These are phyloP conservation scores for Xanthoconium purpureum DNA, from an alignment of 768 basidiomycete genomes.

Conservation along the genomic window DNA sequence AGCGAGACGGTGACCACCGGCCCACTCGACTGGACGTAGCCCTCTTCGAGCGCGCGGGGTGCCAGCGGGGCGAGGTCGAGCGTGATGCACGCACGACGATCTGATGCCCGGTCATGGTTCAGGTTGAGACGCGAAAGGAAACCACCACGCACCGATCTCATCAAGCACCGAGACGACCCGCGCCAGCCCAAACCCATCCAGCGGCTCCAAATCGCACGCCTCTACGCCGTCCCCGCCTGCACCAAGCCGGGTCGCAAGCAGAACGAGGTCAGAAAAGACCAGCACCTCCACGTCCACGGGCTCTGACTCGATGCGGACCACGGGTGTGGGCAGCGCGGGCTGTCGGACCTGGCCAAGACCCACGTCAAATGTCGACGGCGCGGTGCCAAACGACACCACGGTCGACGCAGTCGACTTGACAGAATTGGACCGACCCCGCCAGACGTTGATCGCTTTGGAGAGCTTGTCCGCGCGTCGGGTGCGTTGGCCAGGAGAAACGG, in stretches of 20 bases:
- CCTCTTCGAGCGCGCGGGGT: conserved; percentile 36
- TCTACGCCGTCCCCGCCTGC: conserved; percentile 20
- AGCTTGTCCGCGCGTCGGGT: conserved; percentile 25
- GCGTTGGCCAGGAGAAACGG: neutral
- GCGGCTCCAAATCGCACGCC: conserved; percentile 38
- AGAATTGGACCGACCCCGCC: conserved; percentile 47
- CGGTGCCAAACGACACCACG: conserved; percentile 26
- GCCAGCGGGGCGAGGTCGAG: conserved; percentile 53
- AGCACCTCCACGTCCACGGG: conserved; percentile 37
- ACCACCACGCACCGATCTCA: conserved; percentile 21
- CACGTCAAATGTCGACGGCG: conserved; percentile 30
- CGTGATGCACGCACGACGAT: conserved; percentile 33
- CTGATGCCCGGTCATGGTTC: conserved; percentile 8
- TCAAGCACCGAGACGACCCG: conserved; percentile 48
- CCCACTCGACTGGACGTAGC: conserved; percentile 33
- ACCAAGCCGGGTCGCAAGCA: conserved; percentile 43
- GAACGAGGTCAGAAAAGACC: conserved; percentile 67
- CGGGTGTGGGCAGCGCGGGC: conserved; percentile 11
- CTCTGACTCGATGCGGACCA: conserved; percentile 27
- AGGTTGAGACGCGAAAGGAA: neutral
- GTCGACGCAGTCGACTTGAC: conserved; percentile 27
- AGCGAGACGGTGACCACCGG: conserved; percentile 37
- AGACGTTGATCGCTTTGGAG: conserved; percentile 42
- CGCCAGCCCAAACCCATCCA: conserved; percentile 46
- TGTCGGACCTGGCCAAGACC: neutral